A percentile compares a stretch with the other conserved stretches of the same genome.
These are phyloP conservation scores for Lentinula guzmanii DNA, from an alignment of 768 basidiomycete species.

Conservation along the genomic window DNA sequence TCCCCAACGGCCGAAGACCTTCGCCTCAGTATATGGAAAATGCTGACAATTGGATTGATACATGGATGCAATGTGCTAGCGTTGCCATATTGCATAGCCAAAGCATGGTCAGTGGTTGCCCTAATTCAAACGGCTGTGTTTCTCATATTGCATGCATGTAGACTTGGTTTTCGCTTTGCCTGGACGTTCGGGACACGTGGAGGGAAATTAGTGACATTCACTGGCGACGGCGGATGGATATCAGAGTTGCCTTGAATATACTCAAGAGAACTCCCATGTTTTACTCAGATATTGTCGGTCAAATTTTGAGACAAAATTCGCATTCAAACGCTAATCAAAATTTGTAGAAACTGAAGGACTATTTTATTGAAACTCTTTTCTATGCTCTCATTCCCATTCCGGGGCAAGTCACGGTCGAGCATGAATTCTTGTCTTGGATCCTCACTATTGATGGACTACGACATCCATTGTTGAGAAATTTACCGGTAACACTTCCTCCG, in stretches of 20 bases:
- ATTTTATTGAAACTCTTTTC: slow-evolving; percentile 50
- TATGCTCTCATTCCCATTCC: slow-evolving; percentile 47
- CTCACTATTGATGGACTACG: slow-evolving; percentile 50
- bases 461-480: slow-evolving; percentile 42
- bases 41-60: slow-evolving; percentile 56
- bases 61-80: slow-evolving; percentile 69
- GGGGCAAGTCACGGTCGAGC: slow-evolving; percentile 43
- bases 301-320: neutral
- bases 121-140: neutral
- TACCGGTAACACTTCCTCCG: slow-evolving; percentile 17
- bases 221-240: slow-evolving; percentile 3
- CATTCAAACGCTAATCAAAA: neutral
- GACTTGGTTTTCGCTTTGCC: slow-evolving; percentile 1
- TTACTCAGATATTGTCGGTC: neutral
- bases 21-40: slow-evolving; percentile 17
- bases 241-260: slow-evolving; percentile 1
- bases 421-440: slow-evolving; percentile 51
- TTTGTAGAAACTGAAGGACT: slow-evolving; percentile 37
- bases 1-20: slow-evolving; percentile 12
- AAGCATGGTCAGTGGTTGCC: neutral
- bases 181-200: neutral
- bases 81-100: slow-evolving; percentile 45
- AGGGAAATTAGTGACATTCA: neutral
- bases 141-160: neutral
- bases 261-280: slow-evolving; percentile 7